Percentiles rank a stretch among this genome's conserved stretches.
Evolutionary conservation across 2,329 filamentous ascomycete genomes (phyloP).

Genomic region (Beauveria scarabaeidicola): DNA sequence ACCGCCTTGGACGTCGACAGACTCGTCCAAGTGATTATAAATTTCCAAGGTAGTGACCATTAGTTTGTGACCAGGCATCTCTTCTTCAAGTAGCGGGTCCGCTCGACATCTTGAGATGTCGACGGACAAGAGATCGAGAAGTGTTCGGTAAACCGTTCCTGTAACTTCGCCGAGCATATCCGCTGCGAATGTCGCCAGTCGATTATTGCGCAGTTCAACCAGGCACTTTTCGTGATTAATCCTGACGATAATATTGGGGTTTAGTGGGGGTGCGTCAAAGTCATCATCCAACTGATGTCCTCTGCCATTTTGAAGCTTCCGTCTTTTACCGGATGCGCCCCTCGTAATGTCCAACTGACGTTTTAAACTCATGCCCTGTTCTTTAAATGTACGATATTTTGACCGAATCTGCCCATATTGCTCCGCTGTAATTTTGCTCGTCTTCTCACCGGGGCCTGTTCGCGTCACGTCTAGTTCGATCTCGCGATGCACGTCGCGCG

Average conservation of each 20-base stretch:
- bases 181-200: constrained; percentile 63
- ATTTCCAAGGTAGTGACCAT: constrained; percentile 47
- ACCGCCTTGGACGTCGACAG: constrained; percentile 45
- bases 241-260: constrained; percentile 61
- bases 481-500: constrained; percentile 51
- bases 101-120: constrained; percentile 59
- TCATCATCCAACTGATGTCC: constrained; percentile 27
- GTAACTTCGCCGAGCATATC: constrained; percentile 65
- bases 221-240: constrained; percentile 80
- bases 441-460: constrained; percentile 32
- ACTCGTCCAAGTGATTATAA: constrained; percentile 43
- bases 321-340: constrained; percentile 37
- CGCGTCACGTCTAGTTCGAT: constrained; percentile 56
- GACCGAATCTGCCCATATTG: constrained; percentile 48
- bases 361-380: constrained; percentile 43
- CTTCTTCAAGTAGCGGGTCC: constrained; percentile 36
- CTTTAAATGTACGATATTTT: constrained; percentile 44
- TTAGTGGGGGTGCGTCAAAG: constrained; percentile 38
- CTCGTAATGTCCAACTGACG: constrained; percentile 38
- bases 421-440: constrained; percentile 56
- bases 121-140: constrained; percentile 63
- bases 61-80: constrained; percentile 21
- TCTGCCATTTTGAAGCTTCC: constrained; percentile 44
- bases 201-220: constrained; percentile 72
- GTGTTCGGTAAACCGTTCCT: constrained; percentile 65